Evolutionary conservation across 306 rosid species (phyloP).

Genomic region (Quillaja saponaria): DNA sequence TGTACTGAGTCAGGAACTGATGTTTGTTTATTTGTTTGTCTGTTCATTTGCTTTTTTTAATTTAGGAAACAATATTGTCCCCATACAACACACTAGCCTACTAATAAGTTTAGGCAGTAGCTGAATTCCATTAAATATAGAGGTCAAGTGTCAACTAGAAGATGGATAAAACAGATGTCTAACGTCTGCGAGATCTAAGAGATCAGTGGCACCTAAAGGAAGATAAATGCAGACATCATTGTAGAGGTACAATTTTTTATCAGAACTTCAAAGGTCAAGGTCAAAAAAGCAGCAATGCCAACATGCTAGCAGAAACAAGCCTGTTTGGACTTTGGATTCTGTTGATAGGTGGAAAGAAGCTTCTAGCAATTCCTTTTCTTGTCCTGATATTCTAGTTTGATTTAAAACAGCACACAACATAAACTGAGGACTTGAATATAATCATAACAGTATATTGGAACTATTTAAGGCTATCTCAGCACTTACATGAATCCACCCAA

Average conservation of each 20-base stretch:
- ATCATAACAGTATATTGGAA: background rate
- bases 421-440: background rate
- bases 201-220: no score
- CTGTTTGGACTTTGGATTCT: no score
- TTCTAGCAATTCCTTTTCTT: no score
- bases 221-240: no score
- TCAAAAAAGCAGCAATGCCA: slow-evolving; percentile 18
- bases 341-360: no score
- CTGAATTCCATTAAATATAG: slow-evolving; percentile 9
- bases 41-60: no score
- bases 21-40: no score
- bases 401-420: background rate
- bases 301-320: background rate
- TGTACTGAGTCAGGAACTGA: background rate
- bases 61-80: no score
- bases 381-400: no score
- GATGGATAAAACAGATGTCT: background rate
- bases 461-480: slow-evolving; percentile 24
- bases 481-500: slow-evolving; percentile 99
- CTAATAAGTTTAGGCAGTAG: no score
- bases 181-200: no score
- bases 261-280: slow-evolving; percentile 6
- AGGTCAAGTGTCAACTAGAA: slow-evolving; percentile 14
- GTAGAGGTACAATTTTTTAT: background rate
- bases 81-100: no score